phyloP scores from a whole-genome alignment of 139 green algal genomes.

The Closterium sp. region DNA sequence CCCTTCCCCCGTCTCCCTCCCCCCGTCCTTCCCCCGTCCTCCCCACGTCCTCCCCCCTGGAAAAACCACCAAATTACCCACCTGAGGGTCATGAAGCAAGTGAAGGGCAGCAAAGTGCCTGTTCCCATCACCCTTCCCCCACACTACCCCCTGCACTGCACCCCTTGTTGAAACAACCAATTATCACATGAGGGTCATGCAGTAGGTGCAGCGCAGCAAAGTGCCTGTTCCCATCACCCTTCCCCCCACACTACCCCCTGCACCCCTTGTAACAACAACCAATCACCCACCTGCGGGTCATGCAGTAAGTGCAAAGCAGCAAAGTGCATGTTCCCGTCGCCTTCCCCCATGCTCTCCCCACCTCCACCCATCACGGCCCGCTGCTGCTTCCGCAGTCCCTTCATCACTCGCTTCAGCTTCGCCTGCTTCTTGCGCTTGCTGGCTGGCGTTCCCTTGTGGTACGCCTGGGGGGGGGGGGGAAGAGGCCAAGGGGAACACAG shows the following conservation, averaged over 20 bases:
- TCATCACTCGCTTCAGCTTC: slow-evolving; percentile 87
- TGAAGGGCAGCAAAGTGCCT: slow-evolving; percentile 89
- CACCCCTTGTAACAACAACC: no score
- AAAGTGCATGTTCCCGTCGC: slow-evolving; percentile 67
- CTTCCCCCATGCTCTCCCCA: neutral
- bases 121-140: neutral
- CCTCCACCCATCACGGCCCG: slow-evolving; percentile 21
- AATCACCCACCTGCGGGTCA: slow-evolving; percentile 82
- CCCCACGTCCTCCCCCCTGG: no score
- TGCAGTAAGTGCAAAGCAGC: slow-evolving; percentile 94
- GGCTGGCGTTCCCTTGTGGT: slow-evolving; percentile 77
- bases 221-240: slow-evolving; percentile 48
- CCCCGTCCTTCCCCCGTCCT: slow-evolving; percentile 10
- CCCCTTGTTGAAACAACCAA: no score
- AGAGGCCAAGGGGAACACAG: no score
- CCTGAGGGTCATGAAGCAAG: no score
- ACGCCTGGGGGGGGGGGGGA: slow-evolving; percentile 64
- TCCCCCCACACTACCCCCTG: no score
- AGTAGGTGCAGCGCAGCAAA: slow-evolving; percentile 89
- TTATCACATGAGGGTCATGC: no score
- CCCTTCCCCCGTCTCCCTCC: neutral
- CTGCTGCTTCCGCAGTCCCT: slow-evolving; percentile 70
- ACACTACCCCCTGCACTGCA: no score
- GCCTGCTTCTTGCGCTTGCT: slow-evolving; percentile 92
- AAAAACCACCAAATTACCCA: no score